Base-by-base conservation (phyloP, 345 rosid genomes). In the Syzygium oleosum region DNA sequence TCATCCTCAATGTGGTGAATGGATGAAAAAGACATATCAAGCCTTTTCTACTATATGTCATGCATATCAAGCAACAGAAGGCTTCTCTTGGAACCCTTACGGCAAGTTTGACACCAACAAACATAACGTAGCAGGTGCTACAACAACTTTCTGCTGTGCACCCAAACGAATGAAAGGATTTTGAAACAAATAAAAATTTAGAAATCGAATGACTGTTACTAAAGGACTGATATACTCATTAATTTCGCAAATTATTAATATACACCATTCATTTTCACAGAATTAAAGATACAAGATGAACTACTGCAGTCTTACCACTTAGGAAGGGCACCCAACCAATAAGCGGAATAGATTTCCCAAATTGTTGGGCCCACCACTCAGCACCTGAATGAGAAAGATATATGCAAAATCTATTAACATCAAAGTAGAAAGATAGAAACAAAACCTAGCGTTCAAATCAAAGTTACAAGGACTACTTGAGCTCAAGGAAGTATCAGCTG, bases 311-410 rank as follows among this genome's bases (percentile, higher is more conserved):
- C 90, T 93, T 94, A 97, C 99, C 98, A 51, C 90, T 93, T 46
- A 96, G 34, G 86, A 91, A 87, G 12, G 99, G 98, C 88, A 98
- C 95, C 99, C 99, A 98, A 89, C 93, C 91, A 54, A 98, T 84
- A 38, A 95, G 88, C 34, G 98, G 95, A 22, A 98, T 17, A 49
- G 99, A 93, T 89, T 92, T 88, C 43, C 95, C 96, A 88, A 97
- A 91, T 22, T 89, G 88, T 86, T 93, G 99, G 85, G 83, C 90
- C 99, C 99, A 98, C 99, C 99, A 98, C 88, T 95, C 96, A 52
- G 98, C 97, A 91, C 99, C 99, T 98, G 89, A 23, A 88, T 68
- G 77, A 43, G 87, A 54, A 86, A 86, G 31, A 58, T 19, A 80
- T 49, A 52, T 29, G 85, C 17, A 85, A 51, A 85, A 14, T 52